Evolutionary conservation across 345 rosid genomes (phyloP), one percentile per base, ranked within the genome.

Genomic region (Syzygium aromaticum): DNA sequence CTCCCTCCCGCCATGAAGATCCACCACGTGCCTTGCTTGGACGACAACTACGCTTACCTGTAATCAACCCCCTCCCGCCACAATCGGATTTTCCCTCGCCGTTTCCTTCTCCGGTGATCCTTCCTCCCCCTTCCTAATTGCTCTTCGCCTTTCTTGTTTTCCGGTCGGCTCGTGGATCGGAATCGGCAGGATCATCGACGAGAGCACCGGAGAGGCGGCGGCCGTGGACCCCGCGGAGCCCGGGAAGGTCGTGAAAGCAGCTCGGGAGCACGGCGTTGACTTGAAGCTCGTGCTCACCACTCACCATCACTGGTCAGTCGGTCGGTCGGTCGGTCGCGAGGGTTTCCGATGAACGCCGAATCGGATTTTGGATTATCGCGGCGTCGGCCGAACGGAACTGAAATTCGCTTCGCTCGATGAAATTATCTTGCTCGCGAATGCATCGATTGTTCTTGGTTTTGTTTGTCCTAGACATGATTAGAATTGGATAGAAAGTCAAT

Each of bases 151-250:
- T 51, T 82, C 7, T 9, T 51, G 61, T 38, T 67, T 49, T 51
- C 17, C 38, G 54, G 11, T 77, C 51, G 54, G 13, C 46, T 84
- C 86, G 43, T 5, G 82, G 82, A 73, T 33, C 21, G 82, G 82
- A 73, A 73, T 73, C 82, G 82, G 38, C 82, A 97, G 98, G 88
- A 92, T 97, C 85, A 91, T 96, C 73, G 99, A 97, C 86, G 99
- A 96, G 90, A 88, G 87, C 91, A 93, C 94, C 52, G 93, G 92
- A 80, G 98, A 97, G 87, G 98, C 98, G 38, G 99, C 98, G n/a
- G 98, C 86, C 59, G 99, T 97, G 87, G 99, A 97, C 93, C 99
- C 99, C 7, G 99, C 94, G 46, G 98, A 97, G 67, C 96, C 98
- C 46, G 93, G 94, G 56, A 97, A 95, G 91, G 90, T 95, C 23